A percentile compares a stretch with the other conserved stretches of the same genome.
Conservation (phyloP, 768 basidiomycete genomes). For the Suillus lakei region DNA sequence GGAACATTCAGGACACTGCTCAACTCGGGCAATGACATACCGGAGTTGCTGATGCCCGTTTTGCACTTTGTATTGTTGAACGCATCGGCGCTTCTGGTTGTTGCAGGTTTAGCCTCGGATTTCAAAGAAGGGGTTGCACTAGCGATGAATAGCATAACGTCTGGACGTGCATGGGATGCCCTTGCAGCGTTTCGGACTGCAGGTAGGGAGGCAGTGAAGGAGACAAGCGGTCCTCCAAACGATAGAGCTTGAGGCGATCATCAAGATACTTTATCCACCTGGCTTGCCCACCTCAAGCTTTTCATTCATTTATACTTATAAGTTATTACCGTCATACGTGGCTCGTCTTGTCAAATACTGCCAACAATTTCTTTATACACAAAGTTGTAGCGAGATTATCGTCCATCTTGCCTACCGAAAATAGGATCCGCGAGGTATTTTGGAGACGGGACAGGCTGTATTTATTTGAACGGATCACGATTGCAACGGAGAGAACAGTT, state of each 20-base stretch:
- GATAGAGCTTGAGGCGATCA: neutral
- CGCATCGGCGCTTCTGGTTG: constrained; percentile 84
- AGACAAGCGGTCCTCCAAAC: neutral
- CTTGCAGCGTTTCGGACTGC: constrained; percentile 54
- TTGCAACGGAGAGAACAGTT: too few species aligned
- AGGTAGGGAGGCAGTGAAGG: constrained; percentile 27
- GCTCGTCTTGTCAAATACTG: neutral
- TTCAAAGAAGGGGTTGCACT: constrained; percentile 73
- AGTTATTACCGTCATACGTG: neutral
- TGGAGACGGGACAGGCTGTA: too few species aligned
- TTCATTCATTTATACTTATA: neutral
- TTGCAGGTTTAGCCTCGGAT: constrained; percentile 75
- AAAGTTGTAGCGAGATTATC: neutral
- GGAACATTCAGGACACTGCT: constrained; percentile 70
- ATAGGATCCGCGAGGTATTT: neutral
- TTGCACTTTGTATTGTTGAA: constrained; percentile 91
- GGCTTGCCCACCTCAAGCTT: neutral
- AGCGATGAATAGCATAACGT: constrained; percentile 63
- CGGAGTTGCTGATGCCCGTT: constrained; percentile 62
- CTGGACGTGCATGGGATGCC: constrained; percentile 64
- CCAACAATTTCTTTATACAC: neutral
- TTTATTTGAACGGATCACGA: too few species aligned
- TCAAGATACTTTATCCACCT: neutral
- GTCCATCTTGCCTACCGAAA: neutral
- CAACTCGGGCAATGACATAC: constrained; percentile 57